phyloP scores from a whole-genome alignment of 2,329 filamentous ascomycete species.

The Penicillium aurantiogriseum region DNA sequence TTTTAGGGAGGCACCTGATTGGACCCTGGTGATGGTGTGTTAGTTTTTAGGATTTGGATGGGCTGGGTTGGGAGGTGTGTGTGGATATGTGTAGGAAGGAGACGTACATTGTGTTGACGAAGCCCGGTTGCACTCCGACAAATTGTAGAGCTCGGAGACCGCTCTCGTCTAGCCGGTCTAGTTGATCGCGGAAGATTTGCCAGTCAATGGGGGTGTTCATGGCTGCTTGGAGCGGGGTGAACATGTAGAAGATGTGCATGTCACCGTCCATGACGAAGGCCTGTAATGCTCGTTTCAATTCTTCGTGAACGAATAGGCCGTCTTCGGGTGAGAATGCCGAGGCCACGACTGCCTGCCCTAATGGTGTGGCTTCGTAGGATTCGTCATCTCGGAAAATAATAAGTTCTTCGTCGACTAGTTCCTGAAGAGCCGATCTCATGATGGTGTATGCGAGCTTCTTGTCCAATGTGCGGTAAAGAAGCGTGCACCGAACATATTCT shows the following conservation, averaged over 20 bases:
- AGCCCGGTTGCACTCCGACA: slow-evolving; percentile 65
- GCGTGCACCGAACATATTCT: slow-evolving; percentile 67
- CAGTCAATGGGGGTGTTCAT: slow-evolving; percentile 60
- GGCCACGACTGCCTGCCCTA: slow-evolving; percentile 70
- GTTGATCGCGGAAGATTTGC: slow-evolving; percentile 68
- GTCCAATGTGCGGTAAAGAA: slow-evolving; percentile 61
- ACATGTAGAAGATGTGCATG: slow-evolving; percentile 75
- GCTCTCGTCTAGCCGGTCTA: slow-evolving; percentile 69
- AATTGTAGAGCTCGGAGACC: slow-evolving; percentile 66
- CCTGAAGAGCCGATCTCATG: slow-evolving; percentile 59
- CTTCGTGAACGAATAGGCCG: slow-evolving; percentile 69
- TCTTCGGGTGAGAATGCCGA: slow-evolving; percentile 73
- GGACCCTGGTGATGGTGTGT: slow-evolving; percentile 53
- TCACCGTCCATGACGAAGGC: slow-evolving; percentile 80
- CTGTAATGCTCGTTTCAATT: slow-evolving; percentile 64
- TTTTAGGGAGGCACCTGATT: slow-evolving; percentile 61
- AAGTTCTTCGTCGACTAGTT: slow-evolving; percentile 57
- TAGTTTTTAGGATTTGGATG: neutral
- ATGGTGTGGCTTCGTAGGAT: slow-evolving; percentile 60
- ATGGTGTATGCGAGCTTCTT: slow-evolving; percentile 51
- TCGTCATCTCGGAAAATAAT: slow-evolving; percentile 52
- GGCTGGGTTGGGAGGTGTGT: neutral
- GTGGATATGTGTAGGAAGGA: neutral
- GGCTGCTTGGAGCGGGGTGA: slow-evolving; percentile 65
- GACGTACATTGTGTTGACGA: slow-evolving; percentile 63